Evolutionary conservation across 345 rosid species (phyloP), one percentile per base, ranked within the genome.

Genomic region (Salix koriyanagi): DNA sequence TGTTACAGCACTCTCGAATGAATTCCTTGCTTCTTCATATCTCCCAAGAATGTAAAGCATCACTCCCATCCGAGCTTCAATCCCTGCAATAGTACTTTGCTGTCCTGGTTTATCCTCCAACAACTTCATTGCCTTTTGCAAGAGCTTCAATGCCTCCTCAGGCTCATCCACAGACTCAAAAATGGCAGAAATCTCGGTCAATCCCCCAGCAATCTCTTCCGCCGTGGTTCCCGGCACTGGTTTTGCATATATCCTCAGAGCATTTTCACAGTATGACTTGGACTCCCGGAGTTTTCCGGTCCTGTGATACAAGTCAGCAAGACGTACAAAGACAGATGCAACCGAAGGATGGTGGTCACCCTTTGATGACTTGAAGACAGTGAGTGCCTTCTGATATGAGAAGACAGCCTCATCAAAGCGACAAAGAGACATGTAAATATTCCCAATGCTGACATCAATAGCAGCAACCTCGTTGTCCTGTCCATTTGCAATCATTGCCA

Each of bases 111-210:
- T 94, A 78, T 96, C 99, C 76, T 94, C 99, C 74, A 96, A 85
- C 81, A 96, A 83, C 72, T 94, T 94, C 96, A 94, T 89, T 11
- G 97, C 93, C 88, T 85, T 96, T 84, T 90, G 93, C 83, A 96
- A 87, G 69, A 96, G 90, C 88, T 94, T 94, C 85, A 96, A 79
- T 5, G 99, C 99, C 86, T 96, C 99, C 87, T 90, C 98, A 2
- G 99, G 97, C 83, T 96, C 98, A 78, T 92, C 94, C 14, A 92
- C 94, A n/a, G 99, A 94, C 83, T 96, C 99, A 9, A 90, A 96
- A 74, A 94, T 92, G 12, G 98, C 97, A 0, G 99, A 92, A 76
- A 96, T 88, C 87, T 96, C 99, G 0, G 94, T 90, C 84, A 96
- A 79, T 18, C 99, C 99, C 77, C 89, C 84, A 50, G 98, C 97